These are phyloP conservation scores for Excoecaria agallocha DNA, from an alignment of 345 rosid species.

Conservation along the genomic window DNA sequence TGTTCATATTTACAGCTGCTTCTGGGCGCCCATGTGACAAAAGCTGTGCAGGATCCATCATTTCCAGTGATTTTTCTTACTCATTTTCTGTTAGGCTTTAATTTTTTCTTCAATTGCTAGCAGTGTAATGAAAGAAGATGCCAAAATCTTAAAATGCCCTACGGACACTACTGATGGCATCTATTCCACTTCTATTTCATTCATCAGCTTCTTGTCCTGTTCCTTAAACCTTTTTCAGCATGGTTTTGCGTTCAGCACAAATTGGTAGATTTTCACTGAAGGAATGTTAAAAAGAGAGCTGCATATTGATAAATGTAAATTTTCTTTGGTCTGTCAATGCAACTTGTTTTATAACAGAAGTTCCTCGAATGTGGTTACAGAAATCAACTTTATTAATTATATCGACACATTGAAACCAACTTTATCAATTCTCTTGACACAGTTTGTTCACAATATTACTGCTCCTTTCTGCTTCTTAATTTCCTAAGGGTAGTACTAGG, in stretches of 20 bases:
- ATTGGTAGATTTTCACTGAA: not conserved
- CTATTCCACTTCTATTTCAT: not conserved
- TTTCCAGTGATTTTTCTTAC: conserved; percentile 43
- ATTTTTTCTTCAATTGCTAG: not conserved
- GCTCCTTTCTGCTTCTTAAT: not conserved
- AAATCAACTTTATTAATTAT: not conserved
- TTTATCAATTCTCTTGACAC: not conserved
- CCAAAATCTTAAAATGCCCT: not conserved
- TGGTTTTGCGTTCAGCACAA: not conserved
- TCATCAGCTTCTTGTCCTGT: not conserved
- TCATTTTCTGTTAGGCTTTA: not conserved
- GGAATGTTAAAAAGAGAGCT: not conserved
- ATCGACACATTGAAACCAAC: not conserved
- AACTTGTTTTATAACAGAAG: not conserved
- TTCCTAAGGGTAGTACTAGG: not conserved
- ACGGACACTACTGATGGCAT: not conserved
- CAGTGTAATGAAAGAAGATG: not conserved
- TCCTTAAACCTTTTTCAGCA: not conserved
- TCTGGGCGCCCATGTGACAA: conserved; percentile 45
- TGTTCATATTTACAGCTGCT: conserved; percentile 44
- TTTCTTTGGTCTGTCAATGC: not conserved
- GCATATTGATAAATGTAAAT: not conserved
- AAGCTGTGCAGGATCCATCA: conserved; percentile 65
- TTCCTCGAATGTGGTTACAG: not conserved
- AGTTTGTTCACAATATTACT: not conserved